These are phyloP conservation scores for Dianthus caryophyllus DNA, from an alignment of 148 eudicot species.

Conservation along the genomic window DNA sequence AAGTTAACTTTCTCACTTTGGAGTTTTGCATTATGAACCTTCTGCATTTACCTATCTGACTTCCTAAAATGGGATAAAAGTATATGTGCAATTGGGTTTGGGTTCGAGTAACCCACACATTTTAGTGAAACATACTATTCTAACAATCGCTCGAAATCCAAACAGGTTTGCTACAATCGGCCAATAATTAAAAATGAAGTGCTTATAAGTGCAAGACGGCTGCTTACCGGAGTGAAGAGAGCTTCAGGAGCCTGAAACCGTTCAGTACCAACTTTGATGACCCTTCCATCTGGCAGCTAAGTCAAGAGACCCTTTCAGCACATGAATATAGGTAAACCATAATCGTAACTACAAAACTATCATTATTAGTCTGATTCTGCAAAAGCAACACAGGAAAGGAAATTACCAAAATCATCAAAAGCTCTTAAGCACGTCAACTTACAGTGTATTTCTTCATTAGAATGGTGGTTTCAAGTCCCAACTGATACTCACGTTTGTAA, in stretches of 20 bases:
- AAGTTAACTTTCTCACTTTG: no score
- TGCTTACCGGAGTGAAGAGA: conserved; percentile 91
- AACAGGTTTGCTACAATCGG: conserved; percentile 1
- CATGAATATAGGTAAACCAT: neutral
- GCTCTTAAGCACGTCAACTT: conserved; percentile 32
- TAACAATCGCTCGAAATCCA: neutral
- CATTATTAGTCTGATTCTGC: neutral
- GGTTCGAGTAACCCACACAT: no score
- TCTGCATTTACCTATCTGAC: no score
- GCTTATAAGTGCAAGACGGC: neutral
- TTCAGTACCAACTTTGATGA: conserved; percentile 94
- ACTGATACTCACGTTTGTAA: conserved; percentile 93
- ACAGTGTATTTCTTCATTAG: conserved; percentile 93
- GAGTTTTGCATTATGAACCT: no score
- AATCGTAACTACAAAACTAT: neutral
- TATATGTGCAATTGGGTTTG: no score
- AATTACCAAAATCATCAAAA: no score
- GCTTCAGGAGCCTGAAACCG: conserved; percentile 99
- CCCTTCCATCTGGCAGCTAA: conserved; percentile 97
- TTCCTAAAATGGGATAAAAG: no score
- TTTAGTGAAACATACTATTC: no score
- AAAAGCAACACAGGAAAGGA: neutral
- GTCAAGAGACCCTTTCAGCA: conserved; percentile 14
- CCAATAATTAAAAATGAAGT: conserved; percentile 2
- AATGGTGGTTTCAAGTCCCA: conserved; percentile 99